Percentiles rank a stretch among this genome's conserved stretches.
Evolutionary conservation across 331 rosid genomes (phyloP).

Genomic region (Malus hybrid): DNA sequence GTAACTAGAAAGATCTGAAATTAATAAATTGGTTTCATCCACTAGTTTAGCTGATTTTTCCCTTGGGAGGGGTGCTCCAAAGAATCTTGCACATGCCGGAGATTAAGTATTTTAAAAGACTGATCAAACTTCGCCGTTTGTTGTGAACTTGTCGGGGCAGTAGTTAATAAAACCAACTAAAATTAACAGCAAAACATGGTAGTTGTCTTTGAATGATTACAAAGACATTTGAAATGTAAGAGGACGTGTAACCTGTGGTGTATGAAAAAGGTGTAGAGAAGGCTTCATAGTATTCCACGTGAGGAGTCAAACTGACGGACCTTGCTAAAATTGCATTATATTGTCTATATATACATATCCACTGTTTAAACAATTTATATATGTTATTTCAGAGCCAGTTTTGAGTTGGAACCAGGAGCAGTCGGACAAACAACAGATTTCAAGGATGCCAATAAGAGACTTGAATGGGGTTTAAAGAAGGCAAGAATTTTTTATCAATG

Average conservation of each 20-base stretch:
- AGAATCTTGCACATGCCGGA: too few species aligned
- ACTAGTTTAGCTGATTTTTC: too few species aligned
- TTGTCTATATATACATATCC: not conserved
- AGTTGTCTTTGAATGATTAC: not conserved
- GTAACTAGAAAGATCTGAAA: not conserved
- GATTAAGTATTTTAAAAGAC: not conserved
- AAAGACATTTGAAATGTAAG: not conserved
- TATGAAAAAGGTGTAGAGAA: not conserved
- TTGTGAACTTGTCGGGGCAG: not conserved
- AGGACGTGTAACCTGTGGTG: not conserved
- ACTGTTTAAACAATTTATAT: not conserved
- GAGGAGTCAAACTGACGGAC: not conserved
- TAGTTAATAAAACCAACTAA: not conserved
- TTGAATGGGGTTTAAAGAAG: constrained; percentile 82
- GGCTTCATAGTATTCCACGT: not conserved
- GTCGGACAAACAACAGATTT: constrained; percentile 75
- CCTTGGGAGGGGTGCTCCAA: too few species aligned
- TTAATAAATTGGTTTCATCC: too few species aligned
- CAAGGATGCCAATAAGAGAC: constrained; percentile 69
- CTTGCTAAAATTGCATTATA: not conserved
- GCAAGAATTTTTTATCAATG: constrained; percentile 30
- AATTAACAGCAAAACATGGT: not conserved
- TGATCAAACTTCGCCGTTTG: not conserved
- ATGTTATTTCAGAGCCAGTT: constrained; percentile 60
- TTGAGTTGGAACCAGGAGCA: constrained; percentile 79